A percentile compares a stretch with the other conserved stretches of the same genome.
These are phyloP conservation scores for Beta macrorhiza DNA, from an alignment of 179 eudicot species.

Conservation along the genomic window DNA sequence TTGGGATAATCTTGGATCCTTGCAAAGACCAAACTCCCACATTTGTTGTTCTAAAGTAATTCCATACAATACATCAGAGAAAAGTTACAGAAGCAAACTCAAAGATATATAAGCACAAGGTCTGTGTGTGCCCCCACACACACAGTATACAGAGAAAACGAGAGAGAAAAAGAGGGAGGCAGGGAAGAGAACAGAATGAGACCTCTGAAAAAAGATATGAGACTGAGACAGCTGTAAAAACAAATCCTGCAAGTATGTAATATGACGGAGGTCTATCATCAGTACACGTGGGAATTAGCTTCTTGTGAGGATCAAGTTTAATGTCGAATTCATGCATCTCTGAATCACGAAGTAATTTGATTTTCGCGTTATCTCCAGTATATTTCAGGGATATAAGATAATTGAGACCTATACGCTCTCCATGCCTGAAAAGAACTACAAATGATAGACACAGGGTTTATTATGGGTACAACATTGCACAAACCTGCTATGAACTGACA, in stretches of 20 bases:
- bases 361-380: conserved; percentile 63
- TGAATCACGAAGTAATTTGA: conserved; percentile 69
- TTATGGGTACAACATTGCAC: background rate
- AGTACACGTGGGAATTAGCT: conserved; percentile 69
- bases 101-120: background rate
- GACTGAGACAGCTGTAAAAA: conserved; percentile 74
- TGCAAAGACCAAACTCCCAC: too few relatives aligned
- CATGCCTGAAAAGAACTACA: conserved; percentile 83
- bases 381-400: conserved; percentile 80
- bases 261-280: conserved; percentile 85
- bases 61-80: too few relatives aligned
- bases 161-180: background rate
- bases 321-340: conserved; percentile 48
- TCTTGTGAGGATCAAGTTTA: conserved; percentile 57
- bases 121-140: background rate
- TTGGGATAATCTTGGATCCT: too few relatives aligned
- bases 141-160: background rate
- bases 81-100: background rate
- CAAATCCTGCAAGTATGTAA: conserved; percentile 87
- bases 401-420: conserved; percentile 82
- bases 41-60: too few relatives aligned
- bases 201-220: conserved; percentile 87
- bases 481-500: too few relatives aligned
- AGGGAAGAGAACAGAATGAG: conserved; percentile 5
- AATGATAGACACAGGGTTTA: background rate